Base-by-base conservation (phyloP, 495 filamentous ascomycete species). In the Penicillium pulvis region DNA sequence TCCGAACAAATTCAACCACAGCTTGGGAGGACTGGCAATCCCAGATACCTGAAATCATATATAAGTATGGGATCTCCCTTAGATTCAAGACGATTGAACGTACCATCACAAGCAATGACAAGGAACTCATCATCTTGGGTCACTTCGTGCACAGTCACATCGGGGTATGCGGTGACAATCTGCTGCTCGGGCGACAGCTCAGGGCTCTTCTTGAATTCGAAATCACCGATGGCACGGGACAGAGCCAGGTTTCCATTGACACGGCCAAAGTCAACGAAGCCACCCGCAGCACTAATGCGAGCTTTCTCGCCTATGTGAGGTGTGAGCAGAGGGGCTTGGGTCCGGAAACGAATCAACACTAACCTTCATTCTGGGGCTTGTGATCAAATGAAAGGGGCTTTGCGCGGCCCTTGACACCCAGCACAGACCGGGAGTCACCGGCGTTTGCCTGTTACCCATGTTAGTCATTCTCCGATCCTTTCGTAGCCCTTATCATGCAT, bases 141-240 rank as follows among this genome's bases (percentile, higher is more conserved):
- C 56, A 97, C 81, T 30, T 96, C 91, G 66, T 98, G 94, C 43
- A 90, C 81, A 20, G 88, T 89, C 24, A 98, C 91, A 73, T 98
- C 94, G 14, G 94, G 94, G 71, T 87, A 97, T 9, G 95, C 94
- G 6, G 94, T 98, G 14, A 98, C 94, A 42, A 98, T 97, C 72
- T 98, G 94, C 70, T 96, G 89, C 68, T 98, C 95, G 31, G 95
- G 94, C 10, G 93, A 87, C 45, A 98, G 85, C 63, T 97, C 92
- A 58, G 93, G 89, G 73, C 93, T 96, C 83, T 97, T 98, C 85
- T 98, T 98, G 83, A 98, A 98, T 73, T 98, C 94, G 68, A 98
- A 98, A 77, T 98, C 94, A 61, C 94, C 94, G 68, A 98, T 97
- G 61, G 94, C 94, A 70, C 94, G 88, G 49, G 95, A 98, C 41